A percentile compares a stretch with the other conserved stretches of the same genome.
phyloP scores from a whole-genome alignment of 176 grass and related monocot species.

The Phyllostachys edulis region DNA sequence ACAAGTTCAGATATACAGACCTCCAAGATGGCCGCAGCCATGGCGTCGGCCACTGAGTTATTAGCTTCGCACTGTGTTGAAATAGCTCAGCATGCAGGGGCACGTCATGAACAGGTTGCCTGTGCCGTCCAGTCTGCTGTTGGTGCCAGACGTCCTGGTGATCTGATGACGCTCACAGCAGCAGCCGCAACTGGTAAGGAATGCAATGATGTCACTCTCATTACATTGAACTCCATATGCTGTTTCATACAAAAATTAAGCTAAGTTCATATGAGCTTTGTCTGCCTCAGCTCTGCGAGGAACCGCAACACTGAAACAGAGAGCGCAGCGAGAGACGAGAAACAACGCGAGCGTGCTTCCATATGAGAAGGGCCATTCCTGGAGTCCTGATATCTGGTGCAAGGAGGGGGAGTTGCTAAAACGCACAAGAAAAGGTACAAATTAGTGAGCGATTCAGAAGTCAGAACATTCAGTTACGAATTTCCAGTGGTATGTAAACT shows the following conservation, averaged over 20 bases:
- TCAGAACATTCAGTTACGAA: constrained; percentile 16
- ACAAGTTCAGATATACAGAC: constrained; percentile 46
- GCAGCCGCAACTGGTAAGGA: constrained; percentile 81
- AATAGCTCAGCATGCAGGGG: constrained; percentile 65
- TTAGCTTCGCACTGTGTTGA: constrained; percentile 86
- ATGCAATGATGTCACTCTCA: neutral
- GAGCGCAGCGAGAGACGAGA: constrained; percentile 62
- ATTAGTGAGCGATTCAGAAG: neutral
- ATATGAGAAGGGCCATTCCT: constrained; percentile 71
- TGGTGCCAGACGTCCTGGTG: constrained; percentile 63
- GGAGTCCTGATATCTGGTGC: constrained; percentile 92
- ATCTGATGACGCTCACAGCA: constrained; percentile 92
- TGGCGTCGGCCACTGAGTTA: constrained; percentile 83
- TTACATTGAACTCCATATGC: neutral
- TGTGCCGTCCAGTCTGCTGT: constrained; percentile 68
- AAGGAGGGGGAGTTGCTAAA: constrained; percentile 89
- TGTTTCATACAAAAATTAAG: neutral
- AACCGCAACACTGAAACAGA: constrained; percentile 74
- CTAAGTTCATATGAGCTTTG: neutral
- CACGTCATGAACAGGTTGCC: constrained; percentile 56
- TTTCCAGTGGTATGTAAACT: neutral
- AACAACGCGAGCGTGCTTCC: constrained; percentile 77
- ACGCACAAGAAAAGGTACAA: constrained; percentile 80
- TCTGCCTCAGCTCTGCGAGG: constrained; percentile 66
- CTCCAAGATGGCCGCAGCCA: constrained; percentile 65